These are phyloP conservation scores for Chaetomiaceae sp. DNA, from an alignment of 2,329 filamentous ascomycete species.

Conservation along the genomic window DNA sequence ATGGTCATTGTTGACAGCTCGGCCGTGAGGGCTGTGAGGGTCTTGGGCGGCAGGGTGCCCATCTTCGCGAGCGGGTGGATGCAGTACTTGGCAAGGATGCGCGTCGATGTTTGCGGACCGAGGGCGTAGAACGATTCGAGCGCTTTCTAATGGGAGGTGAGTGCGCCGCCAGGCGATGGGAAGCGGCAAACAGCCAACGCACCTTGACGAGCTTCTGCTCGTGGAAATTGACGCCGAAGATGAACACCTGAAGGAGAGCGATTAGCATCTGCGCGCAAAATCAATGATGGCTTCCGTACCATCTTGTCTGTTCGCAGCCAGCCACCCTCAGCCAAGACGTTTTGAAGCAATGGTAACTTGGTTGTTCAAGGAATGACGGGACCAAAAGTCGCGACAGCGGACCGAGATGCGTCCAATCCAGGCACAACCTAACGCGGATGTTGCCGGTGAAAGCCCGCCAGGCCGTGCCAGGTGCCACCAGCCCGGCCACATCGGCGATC, in stretches of 20 bases:
- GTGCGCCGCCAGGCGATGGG: slow-evolving; percentile 1
- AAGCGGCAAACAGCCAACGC: slow-evolving; percentile 29
- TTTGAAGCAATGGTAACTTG: no score
- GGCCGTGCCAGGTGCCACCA: background rate
- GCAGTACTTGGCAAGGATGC: slow-evolving; percentile 80
- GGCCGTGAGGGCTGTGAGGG: slow-evolving; percentile 73
- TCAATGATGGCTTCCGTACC: slow-evolving; percentile 10
- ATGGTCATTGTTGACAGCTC: slow-evolving; percentile 89
- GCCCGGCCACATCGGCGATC: no score
- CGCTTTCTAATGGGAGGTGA: slow-evolving; percentile 46
- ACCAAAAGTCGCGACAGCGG: no score
- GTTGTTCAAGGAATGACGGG: no score
- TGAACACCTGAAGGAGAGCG: slow-evolving; percentile 31
- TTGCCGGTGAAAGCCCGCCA: slow-evolving; percentile 15
- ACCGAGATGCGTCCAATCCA: no score
- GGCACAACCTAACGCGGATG: no score
- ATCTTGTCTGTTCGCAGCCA: slow-evolving; percentile 23
- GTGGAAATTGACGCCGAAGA: slow-evolving; percentile 79
- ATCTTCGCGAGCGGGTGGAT: slow-evolving; percentile 81
- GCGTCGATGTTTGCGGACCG: slow-evolving; percentile 60
- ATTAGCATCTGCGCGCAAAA: background rate
- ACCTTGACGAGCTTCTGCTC: slow-evolving; percentile 80
- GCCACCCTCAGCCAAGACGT: slow-evolving; percentile 16
- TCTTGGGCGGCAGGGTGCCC: slow-evolving; percentile 66
- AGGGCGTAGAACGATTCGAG: slow-evolving; percentile 85